Evolutionary conservation across 1,284 basidiomycete species (phyloP).

Genomic region (Neonothopanus nambi): DNA sequence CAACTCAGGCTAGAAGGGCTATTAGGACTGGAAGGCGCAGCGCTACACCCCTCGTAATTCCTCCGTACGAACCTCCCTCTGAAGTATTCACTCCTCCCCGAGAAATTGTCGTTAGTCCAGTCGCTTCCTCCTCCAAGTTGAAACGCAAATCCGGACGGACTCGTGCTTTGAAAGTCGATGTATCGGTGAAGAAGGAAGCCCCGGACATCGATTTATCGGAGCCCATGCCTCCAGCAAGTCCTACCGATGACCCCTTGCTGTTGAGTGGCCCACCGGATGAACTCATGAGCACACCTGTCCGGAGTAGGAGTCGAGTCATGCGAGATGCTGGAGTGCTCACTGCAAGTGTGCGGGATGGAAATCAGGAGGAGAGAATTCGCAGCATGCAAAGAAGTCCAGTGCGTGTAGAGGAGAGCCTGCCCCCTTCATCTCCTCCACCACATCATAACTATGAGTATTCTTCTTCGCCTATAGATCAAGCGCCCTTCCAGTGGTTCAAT

Average conservation of each 20-base stretch:
- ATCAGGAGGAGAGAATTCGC: background rate
- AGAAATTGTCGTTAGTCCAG: constrained; percentile 52
- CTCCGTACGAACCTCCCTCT: constrained; percentile 60
- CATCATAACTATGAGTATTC: too few species aligned
- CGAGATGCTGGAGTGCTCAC: constrained; percentile 2
- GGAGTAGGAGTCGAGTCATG: background rate
- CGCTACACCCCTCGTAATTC: constrained; percentile 45
- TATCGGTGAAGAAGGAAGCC: constrained; percentile 55
- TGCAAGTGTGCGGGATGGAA: background rate
- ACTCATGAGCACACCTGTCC: background rate
- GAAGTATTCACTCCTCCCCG: constrained; percentile 72
- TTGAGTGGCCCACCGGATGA: constrained; percentile 42
- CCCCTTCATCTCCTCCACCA: constrained; percentile 13
- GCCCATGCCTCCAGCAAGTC: constrained; percentile 67
- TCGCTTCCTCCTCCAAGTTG: constrained; percentile 22
- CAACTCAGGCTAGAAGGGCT: constrained; percentile 19
- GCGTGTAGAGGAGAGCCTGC: constrained; percentile 11
- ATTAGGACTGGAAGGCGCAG: constrained; percentile 30
- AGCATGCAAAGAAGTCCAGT: too few species aligned
- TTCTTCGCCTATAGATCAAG: too few species aligned
- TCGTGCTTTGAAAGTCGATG: background rate
- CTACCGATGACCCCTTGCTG: constrained; percentile 70
- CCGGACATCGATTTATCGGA: constrained; percentile 53
- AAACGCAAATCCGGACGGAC: constrained; percentile 5
- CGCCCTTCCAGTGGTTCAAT: constrained; percentile 4